These are phyloP conservation scores for Irpex sp. DNA, from an alignment of 1,284 basidiomycete genomes.

Conservation along the genomic window DNA sequence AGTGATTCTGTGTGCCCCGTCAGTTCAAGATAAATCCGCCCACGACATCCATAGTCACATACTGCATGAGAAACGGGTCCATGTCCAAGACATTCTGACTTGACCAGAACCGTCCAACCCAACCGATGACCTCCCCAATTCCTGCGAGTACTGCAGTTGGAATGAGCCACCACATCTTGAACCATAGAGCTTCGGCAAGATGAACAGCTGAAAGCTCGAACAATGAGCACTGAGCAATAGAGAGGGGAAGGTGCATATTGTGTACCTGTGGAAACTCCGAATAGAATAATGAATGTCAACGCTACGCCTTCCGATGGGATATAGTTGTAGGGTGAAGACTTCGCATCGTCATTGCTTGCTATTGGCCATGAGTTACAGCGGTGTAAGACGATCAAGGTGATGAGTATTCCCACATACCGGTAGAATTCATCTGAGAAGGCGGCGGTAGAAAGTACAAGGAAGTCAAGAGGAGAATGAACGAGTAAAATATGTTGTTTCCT, in stretches of 20 bases:
- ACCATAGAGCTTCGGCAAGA: slow-evolving; percentile 27
- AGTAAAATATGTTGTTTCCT: too few species aligned
- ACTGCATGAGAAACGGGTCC: slow-evolving; percentile 45
- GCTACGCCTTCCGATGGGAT: slow-evolving; percentile 29
- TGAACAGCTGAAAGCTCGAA: slow-evolving; percentile 28
- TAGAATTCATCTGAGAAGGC: too few species aligned
- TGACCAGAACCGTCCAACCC: slow-evolving; percentile 36
- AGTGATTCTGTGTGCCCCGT: slow-evolving; percentile 30
- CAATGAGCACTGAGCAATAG: background rate
- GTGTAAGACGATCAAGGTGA: too few species aligned
- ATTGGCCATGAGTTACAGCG: too few species aligned
- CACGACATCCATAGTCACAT: slow-evolving; percentile 25
- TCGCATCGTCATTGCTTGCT: too few species aligned
- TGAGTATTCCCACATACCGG: too few species aligned
- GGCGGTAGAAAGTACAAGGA: too few species aligned
- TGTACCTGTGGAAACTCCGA: slow-evolving; percentile 25
- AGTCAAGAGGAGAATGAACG: too few species aligned
- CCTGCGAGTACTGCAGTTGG: slow-evolving; percentile 34
- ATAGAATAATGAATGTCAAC: slow-evolving; percentile 29
- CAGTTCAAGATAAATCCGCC: slow-evolving; percentile 29
- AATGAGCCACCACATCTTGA: slow-evolving; percentile 37
- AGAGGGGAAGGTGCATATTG: background rate
- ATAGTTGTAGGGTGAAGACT: slow-evolving; percentile 23
- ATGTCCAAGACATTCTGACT: slow-evolving; percentile 21
- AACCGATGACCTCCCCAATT: slow-evolving; percentile 36